phyloP scores from a whole-genome alignment of 768 basidiomycete genomes.

The Podaxis carcinomalis region DNA sequence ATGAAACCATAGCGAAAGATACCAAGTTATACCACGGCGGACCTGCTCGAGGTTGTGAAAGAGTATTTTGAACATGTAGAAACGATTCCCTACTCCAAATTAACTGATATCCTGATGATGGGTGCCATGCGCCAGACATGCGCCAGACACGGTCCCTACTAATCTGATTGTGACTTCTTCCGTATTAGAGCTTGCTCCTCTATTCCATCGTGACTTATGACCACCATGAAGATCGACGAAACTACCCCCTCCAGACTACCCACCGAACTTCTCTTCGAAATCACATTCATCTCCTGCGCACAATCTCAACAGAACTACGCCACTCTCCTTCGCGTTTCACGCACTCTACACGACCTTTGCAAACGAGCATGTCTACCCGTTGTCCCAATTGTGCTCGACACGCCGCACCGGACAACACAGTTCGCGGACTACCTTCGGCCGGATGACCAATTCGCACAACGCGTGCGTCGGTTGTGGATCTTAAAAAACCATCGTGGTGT shows the following conservation, averaged over 20 bases:
- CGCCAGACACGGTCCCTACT: no score
- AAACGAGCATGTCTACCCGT: background rate
- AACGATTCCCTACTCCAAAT: background rate
- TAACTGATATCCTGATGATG: background rate
- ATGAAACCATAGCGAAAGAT: no score
- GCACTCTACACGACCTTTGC: background rate
- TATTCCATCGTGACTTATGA: background rate
- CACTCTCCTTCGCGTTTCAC: background rate
- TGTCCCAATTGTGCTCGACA: slow-evolving; percentile 3
- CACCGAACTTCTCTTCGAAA: slow-evolving; percentile 2
- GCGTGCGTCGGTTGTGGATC: slow-evolving; percentile 7
- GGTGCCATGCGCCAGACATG: background rate
- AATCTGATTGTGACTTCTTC: background rate
- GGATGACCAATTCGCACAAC: background rate
- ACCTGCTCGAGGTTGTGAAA: no score
- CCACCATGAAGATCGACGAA: background rate
- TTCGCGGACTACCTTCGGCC: background rate
- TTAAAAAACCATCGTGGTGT: background rate
- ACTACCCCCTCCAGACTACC: background rate
- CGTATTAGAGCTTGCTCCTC: background rate
- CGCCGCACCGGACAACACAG: background rate
- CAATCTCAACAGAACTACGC: background rate
- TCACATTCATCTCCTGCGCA: background rate
- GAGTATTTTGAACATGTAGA: no score
- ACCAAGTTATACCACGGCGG: no score